Conservation (phyloP, 108 stramenopile genomes). For the Schizochytrium sp. region DNA sequence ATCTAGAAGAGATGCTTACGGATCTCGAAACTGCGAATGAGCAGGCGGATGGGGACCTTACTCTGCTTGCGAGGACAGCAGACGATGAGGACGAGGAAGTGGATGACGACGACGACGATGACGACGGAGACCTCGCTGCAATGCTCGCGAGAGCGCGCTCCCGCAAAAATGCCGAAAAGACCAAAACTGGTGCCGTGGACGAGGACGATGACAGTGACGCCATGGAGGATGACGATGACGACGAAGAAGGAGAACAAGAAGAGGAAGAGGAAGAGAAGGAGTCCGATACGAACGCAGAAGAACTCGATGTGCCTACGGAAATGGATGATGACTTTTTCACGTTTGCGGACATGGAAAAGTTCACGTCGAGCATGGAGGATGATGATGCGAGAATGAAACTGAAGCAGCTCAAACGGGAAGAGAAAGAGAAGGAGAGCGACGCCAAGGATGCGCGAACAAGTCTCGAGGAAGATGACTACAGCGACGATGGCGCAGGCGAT, state of each 20-base stretch:
- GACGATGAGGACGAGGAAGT: background rate
- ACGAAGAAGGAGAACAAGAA: slow-evolving; percentile 17
- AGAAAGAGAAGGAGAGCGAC: background rate
- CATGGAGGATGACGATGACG: slow-evolving; percentile 20
- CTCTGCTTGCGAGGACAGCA: background rate
- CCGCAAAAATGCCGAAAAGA: slow-evolving; percentile 8
- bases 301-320: slow-evolving; percentile 35
- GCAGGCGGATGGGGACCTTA: background rate
- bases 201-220: slow-evolving; percentile 47
- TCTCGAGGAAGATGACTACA: slow-evolving; percentile 35
- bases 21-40: background rate
- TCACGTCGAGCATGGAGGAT: slow-evolving; percentile 59
- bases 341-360: slow-evolving; percentile 63
- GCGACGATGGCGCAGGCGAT: slow-evolving; percentile 32
- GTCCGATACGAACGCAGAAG: background rate
- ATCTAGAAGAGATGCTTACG: background rate
- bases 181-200: slow-evolving; percentile 50
- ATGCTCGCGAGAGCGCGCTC: background rate
- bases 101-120: background rate
- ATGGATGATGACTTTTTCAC: slow-evolving; percentile 69
- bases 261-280: slow-evolving; percentile 26
- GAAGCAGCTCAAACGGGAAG: background rate
- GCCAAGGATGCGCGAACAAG: background rate
- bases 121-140: background rate
- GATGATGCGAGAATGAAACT: slow-evolving; percentile 60